These are phyloP conservation scores for Hyphodiscus sp. DNA, from an alignment of 2,329 filamentous ascomycete species.

Conservation along the genomic window DNA sequence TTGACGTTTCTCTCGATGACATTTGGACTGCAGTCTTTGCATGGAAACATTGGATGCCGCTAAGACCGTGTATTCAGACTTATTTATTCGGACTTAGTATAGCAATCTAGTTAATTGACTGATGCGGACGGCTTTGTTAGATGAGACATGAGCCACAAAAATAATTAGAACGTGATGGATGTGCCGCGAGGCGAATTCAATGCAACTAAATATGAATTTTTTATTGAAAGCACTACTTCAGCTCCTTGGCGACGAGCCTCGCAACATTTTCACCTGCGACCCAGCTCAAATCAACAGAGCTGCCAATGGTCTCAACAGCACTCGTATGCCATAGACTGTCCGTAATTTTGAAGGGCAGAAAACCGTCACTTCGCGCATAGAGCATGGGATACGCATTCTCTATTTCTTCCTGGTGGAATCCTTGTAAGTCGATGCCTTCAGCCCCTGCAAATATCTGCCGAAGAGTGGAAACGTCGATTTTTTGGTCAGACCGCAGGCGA, in stretches of 20 bases:
- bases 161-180: background rate
- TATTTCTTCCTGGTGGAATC: background rate
- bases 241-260: background rate
- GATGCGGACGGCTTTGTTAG: too few relatives aligned
- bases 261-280: background rate
- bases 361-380: background rate
- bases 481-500: background rate
- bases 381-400: background rate
- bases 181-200: background rate
- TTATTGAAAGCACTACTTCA: background rate
- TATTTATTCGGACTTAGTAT: too few relatives aligned
- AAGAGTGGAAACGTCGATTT: background rate
- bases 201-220: background rate
- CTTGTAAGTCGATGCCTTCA: too few relatives aligned
- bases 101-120: too few relatives aligned
- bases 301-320: background rate
- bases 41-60: background rate
- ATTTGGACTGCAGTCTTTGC: background rate
- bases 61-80: background rate
- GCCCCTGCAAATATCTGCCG: background rate
- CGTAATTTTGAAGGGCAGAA: background rate
- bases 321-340: background rate
- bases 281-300: background rate
- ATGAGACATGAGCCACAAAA: too few relatives aligned
- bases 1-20: background rate